phyloP scores from a whole-genome alignment of 2,329 filamentous ascomycete species.

The Fusarium duplospermum region DNA sequence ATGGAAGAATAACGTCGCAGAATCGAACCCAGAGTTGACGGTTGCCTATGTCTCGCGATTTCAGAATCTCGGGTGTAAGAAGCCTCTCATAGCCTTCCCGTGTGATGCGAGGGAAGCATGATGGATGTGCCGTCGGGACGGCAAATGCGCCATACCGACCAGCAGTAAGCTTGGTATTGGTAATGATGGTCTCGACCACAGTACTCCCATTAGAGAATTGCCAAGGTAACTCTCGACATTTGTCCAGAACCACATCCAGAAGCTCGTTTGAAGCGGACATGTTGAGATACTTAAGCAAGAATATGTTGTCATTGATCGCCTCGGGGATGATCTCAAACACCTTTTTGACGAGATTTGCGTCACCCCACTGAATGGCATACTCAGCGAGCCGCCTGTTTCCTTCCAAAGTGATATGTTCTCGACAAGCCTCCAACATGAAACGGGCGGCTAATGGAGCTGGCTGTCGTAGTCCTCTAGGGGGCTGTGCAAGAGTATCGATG shows the following conservation, averaged over 20 bases:
- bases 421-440: slow-evolving; percentile 30
- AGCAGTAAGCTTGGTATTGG: slow-evolving; percentile 34
- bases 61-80: slow-evolving; percentile 41
- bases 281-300: slow-evolving; percentile 43
- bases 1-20: slow-evolving; percentile 28
- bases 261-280: slow-evolving; percentile 37
- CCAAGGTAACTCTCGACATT: slow-evolving; percentile 28
- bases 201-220: slow-evolving; percentile 32
- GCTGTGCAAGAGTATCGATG: slow-evolving; percentile 2
- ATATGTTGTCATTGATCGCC: slow-evolving; percentile 23
- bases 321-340: slow-evolving; percentile 23
- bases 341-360: slow-evolving; percentile 31
- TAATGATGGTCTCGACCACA: slow-evolving; percentile 47
- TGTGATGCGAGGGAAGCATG: slow-evolving; percentile 34
- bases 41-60: slow-evolving; percentile 25
- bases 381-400: slow-evolving; percentile 17
- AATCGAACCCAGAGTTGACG: slow-evolving; percentile 45
- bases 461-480: background rate
- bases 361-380: slow-evolving; percentile 46
- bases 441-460: slow-evolving; percentile 18
- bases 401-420: background rate
- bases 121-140: slow-evolving; percentile 38
- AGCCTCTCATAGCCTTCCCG: slow-evolving; percentile 26
- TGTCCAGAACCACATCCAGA: slow-evolving; percentile 38
- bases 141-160: background rate